Base-by-base conservation (phyloP, 495 filamentous ascomycete genomes). In the Penicillium simplicissimum region DNA sequence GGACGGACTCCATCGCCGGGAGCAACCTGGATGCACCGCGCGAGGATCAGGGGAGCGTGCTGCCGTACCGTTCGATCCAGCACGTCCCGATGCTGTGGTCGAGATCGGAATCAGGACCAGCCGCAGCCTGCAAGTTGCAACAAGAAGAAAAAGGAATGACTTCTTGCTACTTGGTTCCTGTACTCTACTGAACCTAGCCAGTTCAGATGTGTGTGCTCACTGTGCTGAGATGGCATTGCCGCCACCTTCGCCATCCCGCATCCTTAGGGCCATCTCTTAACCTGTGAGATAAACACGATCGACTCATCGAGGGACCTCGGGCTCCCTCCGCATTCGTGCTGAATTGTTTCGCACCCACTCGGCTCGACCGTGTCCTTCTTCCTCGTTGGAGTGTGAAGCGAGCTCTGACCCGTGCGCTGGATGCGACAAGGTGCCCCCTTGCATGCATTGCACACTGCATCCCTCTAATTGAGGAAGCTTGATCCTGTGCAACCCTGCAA, bases 231-330 rank as follows among this genome's bases (percentile, higher is more conserved):
- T 17, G 62, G 66, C 55, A 57, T 60, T 33, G 34, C 54, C 62
- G 61, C 65, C 62, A 65, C 65, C 47, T 43, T 60, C 59, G 54
- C 60, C 59, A 67, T 67, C 63, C 62, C 61, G 58, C 54, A 59
- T 66, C n/a, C 38, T 19, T 9, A 31, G 21, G 45, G 4, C 13
- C n/a, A n/a, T 36, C 4, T 53, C 6, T 15, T 14, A 5, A 10
- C 40, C 40, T 21, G 28, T 40, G 23, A 25, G 23, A 33, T 14
- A 28, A 35, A 15, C 14, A 31, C n/a, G 45, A 31, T 31, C n/a
- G n/a, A n/a, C n/a, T n/a, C n/a, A n/a, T n/a, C 23, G 25, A 49
- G 21, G 14, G 23, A n/a, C 15, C 0, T 2, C 28, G 4, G 25
- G 23, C 13, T n/a, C n/a, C 1, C 23, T 11, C 14, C 8, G 31